phyloP scores from a whole-genome alignment of 345 rosid species.

The Syzygium oleosum region DNA sequence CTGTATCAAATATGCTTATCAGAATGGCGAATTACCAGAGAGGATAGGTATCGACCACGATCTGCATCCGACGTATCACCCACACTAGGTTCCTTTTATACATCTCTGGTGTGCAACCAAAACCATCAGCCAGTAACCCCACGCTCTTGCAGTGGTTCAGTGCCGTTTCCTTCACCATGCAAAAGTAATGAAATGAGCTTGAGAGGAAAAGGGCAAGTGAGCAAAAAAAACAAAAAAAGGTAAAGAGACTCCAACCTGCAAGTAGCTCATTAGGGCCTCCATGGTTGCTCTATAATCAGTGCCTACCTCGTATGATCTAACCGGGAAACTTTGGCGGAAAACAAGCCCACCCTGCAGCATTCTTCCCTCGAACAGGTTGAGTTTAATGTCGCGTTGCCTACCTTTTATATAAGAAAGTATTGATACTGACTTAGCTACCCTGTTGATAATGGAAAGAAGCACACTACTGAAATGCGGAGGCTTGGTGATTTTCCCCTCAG shows the following conservation, averaged over 20 bases:
- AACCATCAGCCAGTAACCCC: slow-evolving; percentile 11
- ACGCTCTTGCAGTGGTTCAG: slow-evolving; percentile 4
- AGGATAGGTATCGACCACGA: slow-evolving; percentile 15
- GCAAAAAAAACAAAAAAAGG: too few species aligned
- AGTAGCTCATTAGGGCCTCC: slow-evolving; percentile 6
- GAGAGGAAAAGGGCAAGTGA: neutral
- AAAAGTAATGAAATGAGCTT: neutral
- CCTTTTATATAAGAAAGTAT: neutral
- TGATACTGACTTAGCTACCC: neutral
- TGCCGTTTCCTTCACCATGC: slow-evolving; percentile 13
- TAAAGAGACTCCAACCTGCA: slow-evolving; percentile 7
- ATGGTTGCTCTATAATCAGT: slow-evolving; percentile 2
- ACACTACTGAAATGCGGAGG: neutral
- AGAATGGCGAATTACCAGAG: slow-evolving; percentile 12
- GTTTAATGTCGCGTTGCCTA: neutral
- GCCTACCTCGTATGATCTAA: slow-evolving; percentile 18
- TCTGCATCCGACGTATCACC: slow-evolving; percentile 4
- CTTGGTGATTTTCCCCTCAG: neutral
- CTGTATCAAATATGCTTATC: neutral
- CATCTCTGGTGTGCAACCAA: slow-evolving; percentile 21
- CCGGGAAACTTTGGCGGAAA: slow-evolving; percentile 11
- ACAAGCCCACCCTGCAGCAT: slow-evolving; percentile 7
- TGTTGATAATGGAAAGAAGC: neutral
- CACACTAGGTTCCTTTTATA: slow-evolving; percentile 7
- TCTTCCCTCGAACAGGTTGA: neutral